Base-by-base conservation (phyloP, 106 monocot species). In the Dendrobium chrysotoxum region DNA sequence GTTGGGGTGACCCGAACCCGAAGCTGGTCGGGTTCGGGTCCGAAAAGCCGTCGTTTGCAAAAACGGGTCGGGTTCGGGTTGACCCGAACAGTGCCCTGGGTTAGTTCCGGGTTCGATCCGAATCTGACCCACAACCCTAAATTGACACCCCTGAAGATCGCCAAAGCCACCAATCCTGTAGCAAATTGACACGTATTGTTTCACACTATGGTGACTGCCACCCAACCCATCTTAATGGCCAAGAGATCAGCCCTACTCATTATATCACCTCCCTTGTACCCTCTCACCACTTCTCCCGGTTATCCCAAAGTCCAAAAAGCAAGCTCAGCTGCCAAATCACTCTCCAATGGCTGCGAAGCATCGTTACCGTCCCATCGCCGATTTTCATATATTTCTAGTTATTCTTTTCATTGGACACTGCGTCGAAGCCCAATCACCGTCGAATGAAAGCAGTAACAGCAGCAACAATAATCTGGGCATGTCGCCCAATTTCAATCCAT, bases 401-500 rank as follows among this genome's bases (percentile, higher is more conserved):
- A 8, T 82, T 44, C 35, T 78, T n/a, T 7, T 78, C 46, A 70
- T 53, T 54, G 53, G 53, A 5, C 54, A 12, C 30, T 72, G n/a
- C 23, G 71, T 39, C 53, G 40, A 40, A 39, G 74, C 75, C 40
- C 75, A 81, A 45, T 6, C 58, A 1, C 28, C 78, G 20, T 18
- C 77, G 0, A 41, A 4, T 30, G 21, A 4, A 42, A 76, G 25
- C 72, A 40, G 1, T 65, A 67, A 40, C 11, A 41, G 2, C 42
- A 39, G 17, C 78, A 72, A 46, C 44, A 44, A 28, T 46, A 10
- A 11, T 12, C 38, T 17, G 40, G 6, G 2, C 74, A 2, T 3
- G 20, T 40, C 40, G 42, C 0, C 42, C 64, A 46, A 61, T 20
- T 86, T 89, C 82, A 82, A 84, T 28, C 79, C 86, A 16, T 76